Base-by-base conservation (phyloP, 768 basidiomycete genomes). In the Serendipita vermifera region DNA sequence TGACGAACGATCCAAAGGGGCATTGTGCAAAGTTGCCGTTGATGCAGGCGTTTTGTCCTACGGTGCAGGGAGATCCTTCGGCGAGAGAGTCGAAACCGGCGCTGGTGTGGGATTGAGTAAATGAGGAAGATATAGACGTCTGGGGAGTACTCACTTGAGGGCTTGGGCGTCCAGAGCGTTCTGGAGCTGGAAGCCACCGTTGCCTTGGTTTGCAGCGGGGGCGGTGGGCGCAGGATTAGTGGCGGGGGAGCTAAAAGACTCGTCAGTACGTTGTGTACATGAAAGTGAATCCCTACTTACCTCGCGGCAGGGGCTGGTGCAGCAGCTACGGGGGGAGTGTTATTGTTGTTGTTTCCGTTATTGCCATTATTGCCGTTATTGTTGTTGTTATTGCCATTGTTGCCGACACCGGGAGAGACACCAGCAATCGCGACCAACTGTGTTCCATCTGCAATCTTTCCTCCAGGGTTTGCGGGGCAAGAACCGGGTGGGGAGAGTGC, bases 141-240 rank as follows among this genome's bases (percentile, higher is more conserved):
- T n/a, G n/a, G 35, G 2, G 2, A n/a, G 54, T 9, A 36, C 35
- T 9, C 9, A 36, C 35, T 80, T 80, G 32, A 75, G 70, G 5
- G 70, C 65, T 62, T 79, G 76, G 9, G 78, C 77, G 53, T 71
- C 74, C 55, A 72, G 64, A 15, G 77, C 78, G 57, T 80, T 80
- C 32, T 72, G 66, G 27, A 71, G 63, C 38, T 64, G 62, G 64
- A 76, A 75, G 5, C 55, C 27, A 32, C 24, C 55, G 14, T 17
- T 43, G 7, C 17, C 36, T 17, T 17, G 36, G 13, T 13, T 38
- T 38, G 55, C 35, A 5, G 29, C 40, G 15, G 54, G 32, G 13
- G 33, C n/a, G 33, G 33, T 6, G 13, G 14, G n/a, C 27, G 29
- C 29, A 26, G 53, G 13, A 15, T 33, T 32, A 33, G 53, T 32